phyloP scores from a whole-genome alignment of 345 rosid genomes.

The Tarenaya hassleriana region DNA sequence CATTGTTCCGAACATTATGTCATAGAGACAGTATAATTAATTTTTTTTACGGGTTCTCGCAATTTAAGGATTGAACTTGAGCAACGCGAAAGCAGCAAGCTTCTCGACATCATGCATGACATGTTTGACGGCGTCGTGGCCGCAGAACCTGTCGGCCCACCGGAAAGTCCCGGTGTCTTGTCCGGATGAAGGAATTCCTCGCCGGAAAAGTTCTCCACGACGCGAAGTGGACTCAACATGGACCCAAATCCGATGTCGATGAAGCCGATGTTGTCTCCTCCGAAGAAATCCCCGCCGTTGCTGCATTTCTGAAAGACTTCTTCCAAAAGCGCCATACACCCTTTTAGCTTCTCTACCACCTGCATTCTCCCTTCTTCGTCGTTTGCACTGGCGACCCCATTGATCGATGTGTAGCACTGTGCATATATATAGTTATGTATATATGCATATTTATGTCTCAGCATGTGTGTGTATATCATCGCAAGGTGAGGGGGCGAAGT shows the following conservation, averaged over 20 bases:
- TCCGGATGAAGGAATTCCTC: slow-evolving; percentile 39
- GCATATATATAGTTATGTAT: background rate
- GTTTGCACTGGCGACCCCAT: slow-evolving; percentile 23
- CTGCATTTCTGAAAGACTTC: slow-evolving; percentile 47
- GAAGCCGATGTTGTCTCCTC: slow-evolving; percentile 63
- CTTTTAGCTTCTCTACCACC: slow-evolving; percentile 27
- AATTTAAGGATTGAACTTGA: slow-evolving; percentile 27
- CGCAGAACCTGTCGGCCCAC: slow-evolving; percentile 58
- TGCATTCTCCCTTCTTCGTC: slow-evolving; percentile 40
- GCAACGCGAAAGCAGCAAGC: slow-evolving; percentile 34
- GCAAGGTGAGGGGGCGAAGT: too few species aligned
- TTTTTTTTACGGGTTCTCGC: background rate
- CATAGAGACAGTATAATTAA: background rate
- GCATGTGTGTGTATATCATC: too few species aligned
- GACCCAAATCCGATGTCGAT: slow-evolving; percentile 67
- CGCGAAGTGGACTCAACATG: slow-evolving; percentile 56
- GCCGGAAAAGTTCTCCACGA: slow-evolving; percentile 33
- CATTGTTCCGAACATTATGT: too few species aligned
- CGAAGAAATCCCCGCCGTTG: slow-evolving; percentile 71
- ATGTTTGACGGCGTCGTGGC: slow-evolving; percentile 54
- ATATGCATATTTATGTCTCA: background rate
- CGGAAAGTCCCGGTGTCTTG: slow-evolving; percentile 44
- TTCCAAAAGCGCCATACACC: slow-evolving; percentile 47
- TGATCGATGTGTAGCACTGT: slow-evolving; percentile 54
- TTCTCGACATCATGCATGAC: slow-evolving; percentile 66